Evolutionary conservation across 2,329 filamentous ascomycete species (phyloP).

Genomic region (Xylaria polymorpha): DNA sequence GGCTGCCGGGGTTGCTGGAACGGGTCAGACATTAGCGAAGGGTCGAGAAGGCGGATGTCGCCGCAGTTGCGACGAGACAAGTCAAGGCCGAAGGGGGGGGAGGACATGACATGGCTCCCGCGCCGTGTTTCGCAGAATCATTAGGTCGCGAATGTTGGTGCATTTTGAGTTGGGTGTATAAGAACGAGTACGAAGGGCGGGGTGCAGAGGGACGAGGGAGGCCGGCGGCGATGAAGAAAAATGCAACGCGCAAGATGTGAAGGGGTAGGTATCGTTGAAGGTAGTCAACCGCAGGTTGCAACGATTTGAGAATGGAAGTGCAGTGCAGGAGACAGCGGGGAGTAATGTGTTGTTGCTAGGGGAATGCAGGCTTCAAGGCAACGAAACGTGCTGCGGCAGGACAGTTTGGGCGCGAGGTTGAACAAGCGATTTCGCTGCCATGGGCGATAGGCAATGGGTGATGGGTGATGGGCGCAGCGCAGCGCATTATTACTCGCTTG

Average conservation of each 20-base stretch:
- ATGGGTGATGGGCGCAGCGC: neutral
- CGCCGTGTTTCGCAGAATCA: neutral
- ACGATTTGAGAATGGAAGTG: neutral
- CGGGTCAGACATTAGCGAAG: conserved; percentile 35
- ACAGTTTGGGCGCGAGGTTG: neutral
- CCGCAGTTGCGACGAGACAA: conserved; percentile 26
- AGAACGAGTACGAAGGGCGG: neutral
- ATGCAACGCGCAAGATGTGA: conserved; percentile 7
- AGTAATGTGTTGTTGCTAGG: conserved; percentile 21
- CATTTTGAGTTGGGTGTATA: conserved; percentile 21
- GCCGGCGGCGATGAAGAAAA: neutral
- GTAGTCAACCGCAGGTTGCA: neutral
- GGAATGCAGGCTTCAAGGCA: conserved; percentile 4
- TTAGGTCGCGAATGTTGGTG: conserved; percentile 17
- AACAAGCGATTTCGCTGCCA: conserved; percentile 2
- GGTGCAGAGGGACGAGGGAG: conserved; percentile 2
- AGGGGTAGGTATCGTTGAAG: neutral
- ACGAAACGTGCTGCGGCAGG: neutral
- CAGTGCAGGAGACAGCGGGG: neutral
- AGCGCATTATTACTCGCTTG: conserved; percentile 2
- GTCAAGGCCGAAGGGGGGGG: neutral
- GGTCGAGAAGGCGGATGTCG: conserved; percentile 37
- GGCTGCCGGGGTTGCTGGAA: conserved; percentile 54
- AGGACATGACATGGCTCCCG: conserved; percentile 17
- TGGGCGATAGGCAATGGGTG: neutral